A percentile compares a stretch with the other conserved stretches of the same genome.
Conservation (phyloP, 2,329 filamentous ascomycete genomes). For the Endothia cerciana region DNA sequence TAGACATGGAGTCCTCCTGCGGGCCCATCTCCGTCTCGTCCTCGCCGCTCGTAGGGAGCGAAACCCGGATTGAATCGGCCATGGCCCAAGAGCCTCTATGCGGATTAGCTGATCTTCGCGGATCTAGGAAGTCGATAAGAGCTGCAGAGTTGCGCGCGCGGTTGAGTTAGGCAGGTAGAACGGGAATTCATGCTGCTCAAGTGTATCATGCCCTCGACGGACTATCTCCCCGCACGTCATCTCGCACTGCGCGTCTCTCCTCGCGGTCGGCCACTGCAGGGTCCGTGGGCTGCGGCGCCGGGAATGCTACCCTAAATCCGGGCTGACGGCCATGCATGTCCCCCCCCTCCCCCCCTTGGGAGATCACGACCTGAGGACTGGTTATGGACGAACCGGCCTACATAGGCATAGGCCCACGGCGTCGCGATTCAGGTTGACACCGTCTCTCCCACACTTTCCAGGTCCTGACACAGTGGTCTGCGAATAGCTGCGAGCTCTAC, state of each 20-base stretch:
- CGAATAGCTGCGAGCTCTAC: too few species aligned
- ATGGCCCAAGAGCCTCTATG: constrained; percentile 1
- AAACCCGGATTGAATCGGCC: constrained; percentile 26
- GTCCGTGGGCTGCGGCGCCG: constrained; percentile 4
- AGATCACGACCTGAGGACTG: too few species aligned
- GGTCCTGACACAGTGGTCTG: too few species aligned
- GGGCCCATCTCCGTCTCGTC: constrained; percentile 18
- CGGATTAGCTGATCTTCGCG: constrained; percentile 15
- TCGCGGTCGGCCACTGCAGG: constrained; percentile 8
- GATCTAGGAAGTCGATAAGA: constrained; percentile 16
- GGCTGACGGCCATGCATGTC: too few species aligned
- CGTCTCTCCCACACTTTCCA: not conserved
- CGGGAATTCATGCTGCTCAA: constrained; percentile 12
- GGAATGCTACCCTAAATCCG: constrained; percentile 24
- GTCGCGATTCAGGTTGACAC: constrained; percentile 9
- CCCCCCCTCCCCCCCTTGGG: too few species aligned
- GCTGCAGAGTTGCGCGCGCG: constrained; percentile 9
- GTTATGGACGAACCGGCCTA: too few species aligned
- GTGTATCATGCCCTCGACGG: constrained; percentile 2
- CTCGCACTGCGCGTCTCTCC: not conserved
- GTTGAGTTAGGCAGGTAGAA: constrained; percentile 21
- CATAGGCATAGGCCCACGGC: constrained; percentile 4
- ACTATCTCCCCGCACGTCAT: constrained; percentile 26
- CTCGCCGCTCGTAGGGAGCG: constrained; percentile 21
- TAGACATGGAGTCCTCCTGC: constrained; percentile 7